Percentiles rank a stretch among this genome's conserved stretches.
These are phyloP conservation scores for Emmonsiellopsis sp. DNA, from an alignment of 2,329 filamentous ascomycete species.

Conservation along the genomic window DNA sequence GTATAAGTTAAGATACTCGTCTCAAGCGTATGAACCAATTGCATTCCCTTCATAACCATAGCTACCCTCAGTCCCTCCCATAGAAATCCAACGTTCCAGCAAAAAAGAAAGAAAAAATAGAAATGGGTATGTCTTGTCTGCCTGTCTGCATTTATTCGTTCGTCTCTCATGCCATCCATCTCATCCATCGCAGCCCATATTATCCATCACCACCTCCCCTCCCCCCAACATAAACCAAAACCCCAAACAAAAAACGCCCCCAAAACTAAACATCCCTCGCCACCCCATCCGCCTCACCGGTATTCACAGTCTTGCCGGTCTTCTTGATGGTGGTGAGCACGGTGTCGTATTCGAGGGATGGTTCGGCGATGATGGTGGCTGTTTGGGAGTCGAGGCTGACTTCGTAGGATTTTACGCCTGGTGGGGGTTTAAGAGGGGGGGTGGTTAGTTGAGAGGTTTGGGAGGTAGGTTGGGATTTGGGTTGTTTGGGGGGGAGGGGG, in stretches of 20 bases:
- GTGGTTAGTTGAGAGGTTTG: not conserved
- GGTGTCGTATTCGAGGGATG: constrained; percentile 63
- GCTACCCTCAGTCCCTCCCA: too few relatives aligned
- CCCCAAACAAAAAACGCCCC: not conserved
- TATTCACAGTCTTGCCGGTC: constrained; percentile 87
- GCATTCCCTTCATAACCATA: too few relatives aligned
- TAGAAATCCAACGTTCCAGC: too few relatives aligned
- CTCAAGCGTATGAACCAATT: too few relatives aligned
- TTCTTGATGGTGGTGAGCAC: constrained; percentile 86
- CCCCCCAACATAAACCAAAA: not conserved
- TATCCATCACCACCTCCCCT: not conserved
- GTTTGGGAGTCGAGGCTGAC: constrained; percentile 81
- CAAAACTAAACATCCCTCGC: constrained; percentile 24
- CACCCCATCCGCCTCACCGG: constrained; percentile 39
- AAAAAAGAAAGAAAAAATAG: too few relatives aligned
- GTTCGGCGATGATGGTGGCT: constrained; percentile 65
- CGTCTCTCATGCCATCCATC: not conserved
- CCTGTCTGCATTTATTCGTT: too few relatives aligned
- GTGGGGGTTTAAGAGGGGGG: not conserved
- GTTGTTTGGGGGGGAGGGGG: not conserved
- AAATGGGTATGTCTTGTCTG: too few relatives aligned
- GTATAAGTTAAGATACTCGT: too few relatives aligned
- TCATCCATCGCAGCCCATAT: too few relatives aligned
- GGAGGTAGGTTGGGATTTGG: not conserved
- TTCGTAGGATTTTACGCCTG: constrained; percentile 79